Evolutionary conservation across 352 stramenopile genomes (phyloP).

Genomic region (Phytophthora melonis): DNA sequence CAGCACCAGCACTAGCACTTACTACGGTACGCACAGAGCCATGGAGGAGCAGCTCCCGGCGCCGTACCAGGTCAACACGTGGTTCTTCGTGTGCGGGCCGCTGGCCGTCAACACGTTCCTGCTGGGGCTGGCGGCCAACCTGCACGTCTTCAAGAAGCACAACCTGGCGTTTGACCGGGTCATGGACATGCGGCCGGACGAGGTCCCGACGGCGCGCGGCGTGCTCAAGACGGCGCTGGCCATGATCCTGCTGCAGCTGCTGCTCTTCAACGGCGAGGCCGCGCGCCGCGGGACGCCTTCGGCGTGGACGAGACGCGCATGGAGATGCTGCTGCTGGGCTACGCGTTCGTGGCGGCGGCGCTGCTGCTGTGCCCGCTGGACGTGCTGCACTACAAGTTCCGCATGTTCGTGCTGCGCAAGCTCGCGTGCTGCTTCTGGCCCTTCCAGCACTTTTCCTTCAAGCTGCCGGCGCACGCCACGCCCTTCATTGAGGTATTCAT

Average conservation of each 20-base stretch:
- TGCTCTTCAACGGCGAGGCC: slow-evolving; percentile 62
- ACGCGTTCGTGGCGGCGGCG: slow-evolving; percentile 50
- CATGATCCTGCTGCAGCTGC: slow-evolving; percentile 58
- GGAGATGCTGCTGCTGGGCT: slow-evolving; percentile 76
- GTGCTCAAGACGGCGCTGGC: slow-evolving; percentile 47
- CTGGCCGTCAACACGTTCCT: slow-evolving; percentile 76
- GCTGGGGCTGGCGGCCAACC: slow-evolving; percentile 68
- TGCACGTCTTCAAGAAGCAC: slow-evolving; percentile 68
- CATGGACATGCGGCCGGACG: slow-evolving; percentile 71
- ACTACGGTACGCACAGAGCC: not conserved
- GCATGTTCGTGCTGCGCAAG: slow-evolving; percentile 63
- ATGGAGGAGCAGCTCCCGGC: slow-evolving; percentile 38
- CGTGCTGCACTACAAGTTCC: slow-evolving; percentile 74
- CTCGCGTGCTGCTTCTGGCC: slow-evolving; percentile 71
- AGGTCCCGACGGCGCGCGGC: slow-evolving; percentile 58
- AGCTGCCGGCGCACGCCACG: slow-evolving; percentile 60
- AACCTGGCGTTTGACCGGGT: slow-evolving; percentile 72
- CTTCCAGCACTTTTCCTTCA: slow-evolving; percentile 70
- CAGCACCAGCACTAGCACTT: not conserved
- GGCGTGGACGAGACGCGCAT: slow-evolving; percentile 67
- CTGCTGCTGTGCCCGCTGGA: slow-evolving; percentile 75
- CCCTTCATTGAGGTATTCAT: slow-evolving; percentile 86
- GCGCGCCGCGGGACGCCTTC: slow-evolving; percentile 51
- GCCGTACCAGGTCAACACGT: slow-evolving; percentile 56
- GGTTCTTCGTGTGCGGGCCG: slow-evolving; percentile 86